Percentiles rank a stretch among this genome's conserved stretches.
These are phyloP conservation scores for Candida peoriensis DNA, from an alignment of 805 yeast genomes.

Conservation along the genomic window DNA sequence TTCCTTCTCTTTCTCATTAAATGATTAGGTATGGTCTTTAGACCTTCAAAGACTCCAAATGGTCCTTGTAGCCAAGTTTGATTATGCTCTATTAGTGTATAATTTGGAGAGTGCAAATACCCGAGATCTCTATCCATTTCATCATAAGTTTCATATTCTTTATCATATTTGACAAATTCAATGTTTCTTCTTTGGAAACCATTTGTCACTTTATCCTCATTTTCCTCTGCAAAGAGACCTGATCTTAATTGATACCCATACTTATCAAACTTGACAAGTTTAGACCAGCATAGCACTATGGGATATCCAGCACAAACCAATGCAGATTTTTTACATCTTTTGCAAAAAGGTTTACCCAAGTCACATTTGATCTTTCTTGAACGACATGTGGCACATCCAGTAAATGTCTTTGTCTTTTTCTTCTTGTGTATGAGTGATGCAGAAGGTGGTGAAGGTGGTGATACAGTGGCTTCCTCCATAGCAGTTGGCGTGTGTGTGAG, in stretches of 20 bases:
- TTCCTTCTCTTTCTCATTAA: conserved; percentile 21
- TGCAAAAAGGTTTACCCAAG: conserved; percentile 61
- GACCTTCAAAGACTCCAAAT: conserved; percentile 73
- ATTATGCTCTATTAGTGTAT: conserved; percentile 33
- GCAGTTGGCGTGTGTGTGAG: no score
- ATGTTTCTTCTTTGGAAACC: conserved; percentile 66
- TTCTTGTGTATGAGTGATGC: conserved; percentile 4
- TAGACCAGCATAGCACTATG: conserved; percentile 72
- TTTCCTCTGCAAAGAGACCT: no score
- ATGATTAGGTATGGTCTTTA: conserved; percentile 15
- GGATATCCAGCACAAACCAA: conserved; percentile 78
- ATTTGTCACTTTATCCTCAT: conserved; percentile 34
- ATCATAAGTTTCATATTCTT: conserved; percentile 65
- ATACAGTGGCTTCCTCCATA: not conserved
- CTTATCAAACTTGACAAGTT: conserved; percentile 45
- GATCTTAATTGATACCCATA: conserved; percentile 35
- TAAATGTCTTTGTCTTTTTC: conserved; percentile 63
- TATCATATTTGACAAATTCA: conserved; percentile 69
- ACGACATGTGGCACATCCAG: conserved; percentile 88
- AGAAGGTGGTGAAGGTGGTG: not conserved
- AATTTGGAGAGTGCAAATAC: conserved; percentile 45
- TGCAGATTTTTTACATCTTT: conserved; percentile 63
- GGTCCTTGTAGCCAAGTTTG: conserved; percentile 64
- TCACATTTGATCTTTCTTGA: conserved; percentile 80
- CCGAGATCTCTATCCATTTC: conserved; percentile 74